Percentiles rank a stretch among this genome's conserved stretches.
Conservation (phyloP, 2,329 filamentous ascomycete genomes). For the Fusarium sp. region DNA sequence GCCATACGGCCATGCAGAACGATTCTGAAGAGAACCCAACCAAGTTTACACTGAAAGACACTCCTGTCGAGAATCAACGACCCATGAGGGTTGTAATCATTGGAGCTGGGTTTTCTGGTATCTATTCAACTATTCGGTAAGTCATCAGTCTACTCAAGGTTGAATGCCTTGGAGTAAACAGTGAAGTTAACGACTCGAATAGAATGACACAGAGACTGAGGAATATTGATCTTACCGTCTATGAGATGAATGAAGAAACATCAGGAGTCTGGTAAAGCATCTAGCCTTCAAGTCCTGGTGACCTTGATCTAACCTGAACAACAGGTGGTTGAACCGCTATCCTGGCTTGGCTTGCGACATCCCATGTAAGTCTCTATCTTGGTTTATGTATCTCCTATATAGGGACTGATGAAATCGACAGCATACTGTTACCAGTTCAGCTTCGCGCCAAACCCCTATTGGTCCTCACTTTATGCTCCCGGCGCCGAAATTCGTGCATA, state of each 20-base stretch:
- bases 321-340: neutral
- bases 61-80: neutral
- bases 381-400: accelerated
- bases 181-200: neutral
- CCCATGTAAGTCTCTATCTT: neutral
- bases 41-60: neutral
- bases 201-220: neutral
- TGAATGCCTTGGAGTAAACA: accelerated
- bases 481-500: neutral
- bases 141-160: neutral
- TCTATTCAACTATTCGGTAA: neutral
- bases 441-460: neutral
- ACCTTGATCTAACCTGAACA: neutral
- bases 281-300: accelerated
- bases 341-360: neutral
- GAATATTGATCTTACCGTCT: neutral
- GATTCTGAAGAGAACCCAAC: neutral
- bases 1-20: neutral
- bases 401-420: neutral
- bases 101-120: neutral
- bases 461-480: neutral
- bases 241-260: neutral
- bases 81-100: neutral
- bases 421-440: neutral
- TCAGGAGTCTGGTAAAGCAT: neutral